Evolutionary conservation across 2,329 filamentous ascomycete genomes (phyloP), one percentile per base, ranked within the genome.

Genomic region (Fusarium marasasianum): DNA sequence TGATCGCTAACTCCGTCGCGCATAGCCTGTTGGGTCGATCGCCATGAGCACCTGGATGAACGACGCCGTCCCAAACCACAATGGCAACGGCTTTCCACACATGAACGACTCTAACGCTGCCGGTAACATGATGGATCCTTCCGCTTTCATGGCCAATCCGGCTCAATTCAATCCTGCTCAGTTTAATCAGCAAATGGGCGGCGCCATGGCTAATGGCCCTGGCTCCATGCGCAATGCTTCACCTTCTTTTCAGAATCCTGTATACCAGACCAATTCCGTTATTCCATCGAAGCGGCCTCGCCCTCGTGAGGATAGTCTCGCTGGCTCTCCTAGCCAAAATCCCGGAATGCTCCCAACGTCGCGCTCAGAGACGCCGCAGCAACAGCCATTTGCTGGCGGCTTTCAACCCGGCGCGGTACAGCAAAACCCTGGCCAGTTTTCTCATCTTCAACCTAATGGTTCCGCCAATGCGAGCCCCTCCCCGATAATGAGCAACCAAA

Each of bases 361-460:
- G 83, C 94, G 96, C 83, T 96, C 96, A 77, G 95, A 98, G 81
- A 98, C 96, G 37, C 96, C 96, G 40, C 93, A 94, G 79, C 94
- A 96, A 80, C 89, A 91, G 72, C 88, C 89, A 59, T 95, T 92
- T 78, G 87, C 91, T 35, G 91, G 90, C 38, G 91, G 90, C 74
- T 96, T 92, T 82, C 93, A 92, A 80, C 88, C 87, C 69, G 89
- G 89, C 78, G 85, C 86, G 72, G 91, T 91, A 81, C 89, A 88
- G 78, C 90, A 89, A 80, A 89, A 89, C 74, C 88, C 90, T 58
- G 85, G 86, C 47, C 92, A 92, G 79, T 97, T 96, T 81, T 91
- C 94, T 71, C 95, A 98, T 84, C 88, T 97, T 63, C 93, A 94
- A 79, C 90, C 93, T 75, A 92, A 93, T 78, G 92, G 92, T 58